Evolutionary conservation across 306 rosid species (phyloP), one percentile per base, ranked within the genome.

Genomic region (Sophora flavescens): DNA sequence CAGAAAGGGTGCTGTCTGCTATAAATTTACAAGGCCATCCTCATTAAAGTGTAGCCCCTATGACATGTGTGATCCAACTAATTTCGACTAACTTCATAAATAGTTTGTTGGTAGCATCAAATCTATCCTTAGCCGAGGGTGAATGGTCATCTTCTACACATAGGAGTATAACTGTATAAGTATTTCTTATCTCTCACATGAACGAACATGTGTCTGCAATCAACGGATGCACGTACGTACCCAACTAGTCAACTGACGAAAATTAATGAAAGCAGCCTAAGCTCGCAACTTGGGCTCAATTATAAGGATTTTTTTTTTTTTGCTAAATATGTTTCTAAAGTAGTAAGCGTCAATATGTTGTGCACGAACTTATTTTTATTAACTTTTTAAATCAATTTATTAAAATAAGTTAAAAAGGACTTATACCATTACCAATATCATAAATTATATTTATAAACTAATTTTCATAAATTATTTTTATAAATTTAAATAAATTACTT

Each of bases 31-130:
- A 4, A 57, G 45, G 44, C 32, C 4, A 58, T 42, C 36, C 1
- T 30, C 36, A 45, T 74, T 60, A 60, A 60, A 74, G 32, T 74
- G 35, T 15, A 28, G 35, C 28, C n/a, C 35, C 47, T 36, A 13
- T 22, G 48, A 16, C 50, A 60, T 61, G 11, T 32, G 22, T 30
- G 26, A 50, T 4, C 62, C 62, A 62, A 48, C 70, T 14, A 26
- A 39, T 41, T 76, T 39, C 14, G 6, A 53, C 42, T 26, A 14
- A 3, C 18, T 65, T 66, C 58, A 51, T 63, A 64, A 51, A 63
- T 35, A 1, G 8, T 50, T 50, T 12, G 63, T 63, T 36, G 41
- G 22, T 13, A 18, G 41, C 3, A 17, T 32, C 11, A 32, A 12
- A 6, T 17, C 26, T 22, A 8, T 57, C 32, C 15, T 22, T 26